phyloP scores from a whole-genome alignment of 805 yeast species.

The Saccharomycopsis babjevae region DNA sequence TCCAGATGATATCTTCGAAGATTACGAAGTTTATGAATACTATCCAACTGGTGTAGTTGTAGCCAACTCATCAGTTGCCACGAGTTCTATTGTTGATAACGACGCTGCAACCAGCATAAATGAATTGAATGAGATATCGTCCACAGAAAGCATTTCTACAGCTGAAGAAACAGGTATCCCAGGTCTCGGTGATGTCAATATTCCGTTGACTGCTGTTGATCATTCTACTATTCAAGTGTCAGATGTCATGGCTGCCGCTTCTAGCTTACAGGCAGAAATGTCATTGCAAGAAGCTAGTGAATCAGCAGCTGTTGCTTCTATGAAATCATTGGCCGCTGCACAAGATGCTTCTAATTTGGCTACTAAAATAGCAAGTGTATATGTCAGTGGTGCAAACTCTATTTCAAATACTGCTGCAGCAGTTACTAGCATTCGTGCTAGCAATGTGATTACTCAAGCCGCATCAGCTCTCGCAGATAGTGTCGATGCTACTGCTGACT shows the following conservation, averaged over 20 bases:
- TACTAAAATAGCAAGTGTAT: neutral
- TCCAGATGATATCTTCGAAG: neutral
- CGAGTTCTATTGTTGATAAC: neutral
- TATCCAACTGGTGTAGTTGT: neutral
- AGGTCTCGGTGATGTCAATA: neutral
- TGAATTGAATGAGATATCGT: neutral
- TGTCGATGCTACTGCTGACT: too few relatives aligned
- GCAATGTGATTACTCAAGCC: neutral
- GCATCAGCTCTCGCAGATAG: neutral
- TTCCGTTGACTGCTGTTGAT: neutral
- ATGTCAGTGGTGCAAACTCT: neutral
- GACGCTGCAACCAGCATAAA: neutral
- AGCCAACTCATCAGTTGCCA: neutral
- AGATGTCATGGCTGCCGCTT: neutral
- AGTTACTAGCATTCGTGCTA: too few relatives aligned
- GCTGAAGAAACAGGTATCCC: neutral
- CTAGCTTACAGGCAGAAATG: neutral
- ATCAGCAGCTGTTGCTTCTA: neutral
- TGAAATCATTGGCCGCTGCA: neutral
- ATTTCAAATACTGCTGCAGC: neutral
- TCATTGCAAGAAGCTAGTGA: neutral
- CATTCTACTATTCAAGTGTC: neutral
- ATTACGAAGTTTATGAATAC: neutral
- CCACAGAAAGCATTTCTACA: neutral
- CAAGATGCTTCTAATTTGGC: neutral